Base-by-base conservation (phyloP, 495 filamentous ascomycete species). In the Hyaloscypha finlandica region DNA sequence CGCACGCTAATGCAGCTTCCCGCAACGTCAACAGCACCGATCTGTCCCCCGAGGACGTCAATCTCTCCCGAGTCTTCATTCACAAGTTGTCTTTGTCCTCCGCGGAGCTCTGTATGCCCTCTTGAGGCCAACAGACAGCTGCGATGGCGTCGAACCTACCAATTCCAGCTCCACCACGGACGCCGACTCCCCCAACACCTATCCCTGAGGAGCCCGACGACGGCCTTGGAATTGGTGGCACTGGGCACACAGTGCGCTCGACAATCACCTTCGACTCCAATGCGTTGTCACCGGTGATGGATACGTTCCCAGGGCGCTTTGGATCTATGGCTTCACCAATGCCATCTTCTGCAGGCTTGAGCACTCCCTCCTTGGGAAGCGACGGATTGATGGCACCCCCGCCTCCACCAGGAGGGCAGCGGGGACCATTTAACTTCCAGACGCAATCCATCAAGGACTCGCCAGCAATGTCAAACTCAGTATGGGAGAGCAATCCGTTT, bases 401-500 rank as follows among this genome's bases (percentile, higher is more conserved):
- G 19, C 62, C 70, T 76, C 63, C 68, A 74, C 63, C 74, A 78
- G 59, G 25, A 62, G 65, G 61, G 66, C 63, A 67, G 37, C 68
- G 31, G 65, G 79, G 83, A 73, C 94, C 93, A 4, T 99, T 99
- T 86, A 98, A 97, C 79, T 99, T 98, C 79, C 86, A 94, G 78
- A 90, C 95, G 16, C 89, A 91, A 70, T 81, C 90, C 25, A 89
- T 93, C 73, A 86, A 90, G 11, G 89, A 92, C 51, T 81, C 85
- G 9, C 90, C 93, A 8, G 88, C 91, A 16, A 54, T 70, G 58
- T 75, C 84, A 32, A 96, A 95, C 79, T 91, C 94, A 54, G 92
- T 95, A 84, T 63, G 88, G 42, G 39, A 63, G 0, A 20, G 53
- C 52, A 62, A 69, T 39, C 58, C n/a, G 22, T 66, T 66, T 58